Conservation (phyloP, 768 basidiomycete species). For the Lactarius evosmus region DNA sequence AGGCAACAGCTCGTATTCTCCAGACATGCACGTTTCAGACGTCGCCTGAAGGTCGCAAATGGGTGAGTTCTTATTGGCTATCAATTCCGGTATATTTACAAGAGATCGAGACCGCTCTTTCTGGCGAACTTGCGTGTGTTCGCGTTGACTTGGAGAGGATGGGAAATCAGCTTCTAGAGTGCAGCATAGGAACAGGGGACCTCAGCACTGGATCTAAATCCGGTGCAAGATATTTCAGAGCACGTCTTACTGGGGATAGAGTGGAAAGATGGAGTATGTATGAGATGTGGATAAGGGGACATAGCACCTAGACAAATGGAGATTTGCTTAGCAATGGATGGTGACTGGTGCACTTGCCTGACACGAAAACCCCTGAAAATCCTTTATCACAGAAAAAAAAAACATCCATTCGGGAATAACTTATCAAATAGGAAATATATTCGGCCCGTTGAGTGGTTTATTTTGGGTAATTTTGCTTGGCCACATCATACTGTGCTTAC, state of each 20-base stretch:
- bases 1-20: conserved; percentile 36
- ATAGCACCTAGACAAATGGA: conserved; percentile 20
- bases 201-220: conserved; percentile 8
- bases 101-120: not conserved
- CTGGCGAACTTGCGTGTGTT: conserved; percentile 6
- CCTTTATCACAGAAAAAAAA: not conserved
- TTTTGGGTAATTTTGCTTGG: not conserved
- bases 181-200: conserved; percentile 1
- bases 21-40: conserved; percentile 31
- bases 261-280: conserved; percentile 38
- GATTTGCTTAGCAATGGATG: not conserved
- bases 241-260: conserved; percentile 32
- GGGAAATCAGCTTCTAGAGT: conserved; percentile 11
- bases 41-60: conserved; percentile 34
- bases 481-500: conserved; percentile 1
- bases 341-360: no score
- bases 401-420: not conserved
- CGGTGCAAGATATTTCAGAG: conserved; percentile 35
- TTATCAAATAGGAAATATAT: not conserved
- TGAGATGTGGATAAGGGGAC: conserved; percentile 42
- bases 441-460: not conserved
- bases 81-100: not conserved
- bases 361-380: not conserved
- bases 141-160: conserved; percentile 4
- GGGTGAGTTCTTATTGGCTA: conserved; percentile 33